phyloP scores from a whole-genome alignment of 2,329 filamentous ascomycete genomes.

The Anthostomella pinea region DNA sequence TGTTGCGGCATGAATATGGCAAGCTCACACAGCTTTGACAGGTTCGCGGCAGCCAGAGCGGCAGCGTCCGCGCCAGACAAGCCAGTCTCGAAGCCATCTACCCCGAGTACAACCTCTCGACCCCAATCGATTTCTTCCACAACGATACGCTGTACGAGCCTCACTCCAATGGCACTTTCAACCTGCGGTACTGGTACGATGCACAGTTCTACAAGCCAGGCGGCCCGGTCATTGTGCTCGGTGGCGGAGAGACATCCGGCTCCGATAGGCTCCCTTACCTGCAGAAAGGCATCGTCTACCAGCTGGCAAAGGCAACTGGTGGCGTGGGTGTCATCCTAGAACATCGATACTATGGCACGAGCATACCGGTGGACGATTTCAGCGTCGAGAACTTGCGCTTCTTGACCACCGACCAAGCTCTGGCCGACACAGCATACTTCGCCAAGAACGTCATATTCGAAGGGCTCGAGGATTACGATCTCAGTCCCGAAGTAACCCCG shows the following conservation, averaged over 20 bases:
- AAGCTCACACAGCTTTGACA: conserved; percentile 12
- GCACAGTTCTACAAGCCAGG: conserved; percentile 70
- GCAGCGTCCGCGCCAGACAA: conserved; percentile 13
- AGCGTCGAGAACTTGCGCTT: conserved; percentile 71
- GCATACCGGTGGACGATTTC: conserved; percentile 66
- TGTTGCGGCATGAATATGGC: not conserved
- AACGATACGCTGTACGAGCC: conserved; percentile 76
- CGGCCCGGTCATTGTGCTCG: conserved; percentile 77
- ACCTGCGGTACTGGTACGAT: conserved; percentile 82
- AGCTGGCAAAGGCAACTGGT: conserved; percentile 66
- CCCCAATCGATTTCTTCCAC: conserved; percentile 77
- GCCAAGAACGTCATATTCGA: conserved; percentile 68
- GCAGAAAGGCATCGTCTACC: conserved; percentile 72
- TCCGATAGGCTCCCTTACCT: conserved; percentile 64
- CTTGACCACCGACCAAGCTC: conserved; percentile 76
- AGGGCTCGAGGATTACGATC: conserved; percentile 63
- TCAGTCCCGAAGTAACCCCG: conserved; percentile 63
- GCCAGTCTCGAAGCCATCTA: conserved; percentile 27
- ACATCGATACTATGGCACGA: conserved; percentile 82
- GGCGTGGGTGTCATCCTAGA: conserved; percentile 80
- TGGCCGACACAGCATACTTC: conserved; percentile 82
- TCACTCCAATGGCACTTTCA: conserved; percentile 65
- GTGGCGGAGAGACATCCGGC: conserved; percentile 67
- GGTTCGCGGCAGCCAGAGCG: conserved; percentile 14
- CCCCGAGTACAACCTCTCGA: conserved; percentile 40